Evolutionary conservation across 2,329 filamentous ascomycete species (phyloP).

Genomic region (Bipolaris gigantea): DNA sequence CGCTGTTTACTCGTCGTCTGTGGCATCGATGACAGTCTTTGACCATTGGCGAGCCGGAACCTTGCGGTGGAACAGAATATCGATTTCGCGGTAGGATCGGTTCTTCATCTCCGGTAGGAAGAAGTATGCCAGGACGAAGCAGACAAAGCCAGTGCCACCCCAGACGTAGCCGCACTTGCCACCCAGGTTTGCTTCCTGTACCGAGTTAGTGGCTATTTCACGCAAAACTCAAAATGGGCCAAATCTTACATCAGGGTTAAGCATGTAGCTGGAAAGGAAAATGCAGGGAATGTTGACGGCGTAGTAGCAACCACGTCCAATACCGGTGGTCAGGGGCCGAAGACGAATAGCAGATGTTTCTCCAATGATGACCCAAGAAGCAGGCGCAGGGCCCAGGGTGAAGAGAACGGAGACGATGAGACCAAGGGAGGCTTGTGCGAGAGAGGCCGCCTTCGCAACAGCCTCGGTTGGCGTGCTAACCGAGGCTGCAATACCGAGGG

Average conservation of each 20-base stretch:
- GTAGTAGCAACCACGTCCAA: constrained; percentile 67
- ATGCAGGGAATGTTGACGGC: constrained; percentile 67
- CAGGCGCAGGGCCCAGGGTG: constrained; percentile 63
- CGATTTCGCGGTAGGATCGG: constrained; percentile 55
- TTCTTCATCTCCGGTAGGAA: constrained; percentile 59
- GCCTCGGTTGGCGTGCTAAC: constrained; percentile 41
- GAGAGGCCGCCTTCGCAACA: constrained; percentile 40
- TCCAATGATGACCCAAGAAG: constrained; percentile 68
- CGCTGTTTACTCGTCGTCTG: constrained; percentile 61
- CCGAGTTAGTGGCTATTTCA: constrained; percentile 55
- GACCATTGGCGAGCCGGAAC: constrained; percentile 60
- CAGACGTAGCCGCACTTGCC: constrained; percentile 41
- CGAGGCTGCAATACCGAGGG: constrained; percentile 63
- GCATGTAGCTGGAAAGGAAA: constrained; percentile 63
- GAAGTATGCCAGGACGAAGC: constrained; percentile 55
- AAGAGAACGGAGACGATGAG: constrained; percentile 68
- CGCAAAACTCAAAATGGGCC: constrained; percentile 54
- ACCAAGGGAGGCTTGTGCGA: constrained; percentile 64
- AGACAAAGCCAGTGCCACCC: constrained; percentile 56
- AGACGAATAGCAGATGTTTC: constrained; percentile 69
- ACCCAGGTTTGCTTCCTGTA: constrained; percentile 57
- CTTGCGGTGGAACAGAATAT: constrained; percentile 50
- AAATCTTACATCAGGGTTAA: constrained; percentile 53
- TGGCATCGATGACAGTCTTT: constrained; percentile 58
- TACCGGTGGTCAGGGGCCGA: constrained; percentile 65